phyloP scores from a whole-genome alignment of 148 eudicot species.

The Fagopyrum tataricum region DNA sequence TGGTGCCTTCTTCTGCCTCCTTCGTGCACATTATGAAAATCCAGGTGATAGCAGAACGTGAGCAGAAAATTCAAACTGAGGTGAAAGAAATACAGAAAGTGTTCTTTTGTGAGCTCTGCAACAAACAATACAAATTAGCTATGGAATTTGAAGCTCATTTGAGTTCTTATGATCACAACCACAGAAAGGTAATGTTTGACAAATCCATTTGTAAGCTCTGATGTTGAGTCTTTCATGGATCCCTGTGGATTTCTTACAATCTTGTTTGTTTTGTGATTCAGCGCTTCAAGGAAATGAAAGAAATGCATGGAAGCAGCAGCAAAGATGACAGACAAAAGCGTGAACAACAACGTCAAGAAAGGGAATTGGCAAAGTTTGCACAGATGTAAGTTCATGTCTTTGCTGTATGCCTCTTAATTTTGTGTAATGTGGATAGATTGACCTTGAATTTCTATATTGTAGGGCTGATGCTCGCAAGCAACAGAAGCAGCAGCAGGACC shows the following conservation, averaged over 20 bases:
- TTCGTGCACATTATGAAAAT: constrained; percentile 95
- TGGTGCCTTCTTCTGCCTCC: constrained; percentile 99
- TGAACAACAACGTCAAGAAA: constrained; percentile 86
- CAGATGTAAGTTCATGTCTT: constrained; percentile 47
- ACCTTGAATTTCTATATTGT: constrained; percentile 10
- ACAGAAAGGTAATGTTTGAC: constrained; percentile 62
- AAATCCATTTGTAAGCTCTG: not conserved
- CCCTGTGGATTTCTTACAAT: not conserved
- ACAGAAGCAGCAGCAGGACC: constrained; percentile 37
- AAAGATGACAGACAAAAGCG: constrained; percentile 92
- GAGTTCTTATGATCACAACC: constrained; percentile 97
- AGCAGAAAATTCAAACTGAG: constrained; percentile 93
- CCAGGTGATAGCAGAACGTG: constrained; percentile 99
- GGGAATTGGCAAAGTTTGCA: constrained; percentile 91
- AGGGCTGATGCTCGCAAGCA: constrained; percentile 86
- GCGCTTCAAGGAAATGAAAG: constrained; percentile 95
- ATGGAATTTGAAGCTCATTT: constrained; percentile 95
- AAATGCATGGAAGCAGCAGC: constrained; percentile 86
- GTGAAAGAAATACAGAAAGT: constrained; percentile 89
- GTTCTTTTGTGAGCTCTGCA: constrained; percentile 91
- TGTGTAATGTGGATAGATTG: constrained; percentile 1
- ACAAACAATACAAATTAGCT: constrained; percentile 94
- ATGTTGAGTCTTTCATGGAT: not conserved
- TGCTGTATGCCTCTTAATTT: not conserved
- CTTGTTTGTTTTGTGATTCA: constrained; percentile 23